Percentiles rank a stretch among this genome's conserved stretches.
Conservation (phyloP, 371 early-diverging fungal species). For the Zopfochytrium polystomum region DNA sequence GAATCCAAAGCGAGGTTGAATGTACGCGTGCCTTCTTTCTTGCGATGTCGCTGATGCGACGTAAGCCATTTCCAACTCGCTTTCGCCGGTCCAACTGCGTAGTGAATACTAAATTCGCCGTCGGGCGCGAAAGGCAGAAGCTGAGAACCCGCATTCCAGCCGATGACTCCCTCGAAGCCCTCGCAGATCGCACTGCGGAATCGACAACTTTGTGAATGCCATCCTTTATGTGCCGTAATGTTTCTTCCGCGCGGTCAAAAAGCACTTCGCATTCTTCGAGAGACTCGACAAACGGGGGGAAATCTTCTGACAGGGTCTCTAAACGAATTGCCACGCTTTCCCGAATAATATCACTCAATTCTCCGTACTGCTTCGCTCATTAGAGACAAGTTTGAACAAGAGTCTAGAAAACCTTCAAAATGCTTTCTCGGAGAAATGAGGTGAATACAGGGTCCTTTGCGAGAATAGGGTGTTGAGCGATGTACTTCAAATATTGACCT, state of each 20-base stretch:
- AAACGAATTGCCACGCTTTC: not conserved
- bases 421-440: slow-evolving; percentile 8
- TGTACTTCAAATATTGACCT: slow-evolving; percentile 20
- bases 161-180: not conserved
- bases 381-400: not conserved
- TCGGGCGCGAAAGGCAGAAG: slow-evolving; percentile 6
- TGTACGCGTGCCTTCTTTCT: not conserved
- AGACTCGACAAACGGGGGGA: slow-evolving; percentile 17
- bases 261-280: slow-evolving; percentile 1
- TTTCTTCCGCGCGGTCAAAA: slow-evolving; percentile 1
- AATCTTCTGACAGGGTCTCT: slow-evolving; percentile 1
- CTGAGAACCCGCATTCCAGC: not conserved
- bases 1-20: not conserved
- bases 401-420: slow-evolving; percentile 10
- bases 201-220: slow-evolving; percentile 2
- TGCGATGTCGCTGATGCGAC: not conserved
- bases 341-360: not conserved
- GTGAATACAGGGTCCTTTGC: slow-evolving; percentile 13
- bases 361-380: slow-evolving; percentile 2
- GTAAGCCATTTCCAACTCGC: slow-evolving; percentile 7
- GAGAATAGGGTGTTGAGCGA: slow-evolving; percentile 14
- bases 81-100: not conserved
- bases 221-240: slow-evolving; percentile 2
- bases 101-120: not conserved
- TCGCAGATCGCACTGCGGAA: slow-evolving; percentile 13